These are phyloP conservation scores for Aspergillus heteromorphus DNA, from an alignment of 495 filamentous ascomycete genomes.

Conservation along the genomic window DNA sequence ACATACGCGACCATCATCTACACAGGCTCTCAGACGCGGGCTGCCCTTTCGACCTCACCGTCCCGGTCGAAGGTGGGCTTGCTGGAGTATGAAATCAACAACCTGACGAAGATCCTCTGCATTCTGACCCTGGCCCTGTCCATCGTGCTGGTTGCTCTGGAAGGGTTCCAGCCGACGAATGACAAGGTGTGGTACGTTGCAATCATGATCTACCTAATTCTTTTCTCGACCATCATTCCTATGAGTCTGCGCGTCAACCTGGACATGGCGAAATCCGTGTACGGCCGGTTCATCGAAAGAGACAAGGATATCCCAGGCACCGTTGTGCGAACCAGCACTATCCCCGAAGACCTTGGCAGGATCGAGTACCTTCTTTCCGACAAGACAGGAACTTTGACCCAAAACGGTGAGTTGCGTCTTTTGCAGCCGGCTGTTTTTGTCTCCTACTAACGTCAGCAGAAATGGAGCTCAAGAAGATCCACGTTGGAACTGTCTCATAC, in stretches of 20 bases:
- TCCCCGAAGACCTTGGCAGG: slow-evolving; percentile 90
- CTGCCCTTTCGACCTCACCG: slow-evolving; percentile 85
- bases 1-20: slow-evolving; percentile 88
- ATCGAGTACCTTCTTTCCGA: slow-evolving; percentile 97
- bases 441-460: slow-evolving; percentile 40
- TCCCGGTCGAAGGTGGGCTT: slow-evolving; percentile 90
- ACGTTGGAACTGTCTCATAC: slow-evolving; percentile 96
- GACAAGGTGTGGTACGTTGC: slow-evolving; percentile 80
- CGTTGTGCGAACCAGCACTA: slow-evolving; percentile 93
- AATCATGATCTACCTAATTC: slow-evolving; percentile 89
- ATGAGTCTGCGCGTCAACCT: slow-evolving; percentile 95
- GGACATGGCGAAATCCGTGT: slow-evolving; percentile 94
- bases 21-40: slow-evolving; percentile 90
- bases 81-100: slow-evolving; percentile 94
- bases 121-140: slow-evolving; percentile 79
- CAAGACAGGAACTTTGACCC: slow-evolving; percentile 95
- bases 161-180: slow-evolving; percentile 67
- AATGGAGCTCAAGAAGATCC: slow-evolving; percentile 98
- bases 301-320: slow-evolving; percentile 86
- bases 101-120: slow-evolving; percentile 95
- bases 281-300: slow-evolving; percentile 90
- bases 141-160: slow-evolving; percentile 80
- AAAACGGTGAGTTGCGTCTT: slow-evolving; percentile 56
- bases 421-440: slow-evolving; percentile 1
- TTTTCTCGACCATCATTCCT: slow-evolving; percentile 98